A percentile compares a stretch with the other conserved stretches of the same genome.
These are phyloP conservation scores for Scortechinia acanthostroma DNA, from an alignment of 2,329 filamentous ascomycete species.

Conservation along the genomic window DNA sequence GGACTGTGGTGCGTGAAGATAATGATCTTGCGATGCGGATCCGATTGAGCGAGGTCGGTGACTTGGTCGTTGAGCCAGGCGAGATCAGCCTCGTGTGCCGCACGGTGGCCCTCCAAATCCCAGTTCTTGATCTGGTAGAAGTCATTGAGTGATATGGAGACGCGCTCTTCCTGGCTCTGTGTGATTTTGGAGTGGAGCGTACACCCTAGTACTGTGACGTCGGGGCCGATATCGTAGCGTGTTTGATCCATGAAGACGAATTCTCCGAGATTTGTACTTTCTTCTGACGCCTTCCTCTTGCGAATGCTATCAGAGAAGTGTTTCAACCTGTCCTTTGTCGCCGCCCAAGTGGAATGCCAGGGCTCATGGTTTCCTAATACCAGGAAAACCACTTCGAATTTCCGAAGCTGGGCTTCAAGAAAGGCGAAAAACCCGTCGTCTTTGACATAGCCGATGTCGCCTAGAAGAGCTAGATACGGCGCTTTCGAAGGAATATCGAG, in stretches of 20 bases:
- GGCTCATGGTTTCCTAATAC: constrained; percentile 50
- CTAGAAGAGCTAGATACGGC: constrained; percentile 43
- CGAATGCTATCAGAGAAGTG: constrained; percentile 11
- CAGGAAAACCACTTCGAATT: constrained; percentile 39
- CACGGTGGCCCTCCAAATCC: constrained; percentile 24
- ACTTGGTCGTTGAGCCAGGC: constrained; percentile 31
- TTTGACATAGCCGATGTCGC: constrained; percentile 40
- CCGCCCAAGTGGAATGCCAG: constrained; percentile 29
- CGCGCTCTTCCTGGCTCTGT: constrained; percentile 18
- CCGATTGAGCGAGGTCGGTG: constrained; percentile 10
- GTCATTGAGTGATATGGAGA: constrained; percentile 37
- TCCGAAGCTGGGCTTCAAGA: constrained; percentile 2
- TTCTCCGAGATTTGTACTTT: constrained; percentile 17
- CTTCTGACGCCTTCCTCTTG: constrained; percentile 11
- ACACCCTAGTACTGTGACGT: constrained; percentile 31
- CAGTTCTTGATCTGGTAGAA: constrained; percentile 37
- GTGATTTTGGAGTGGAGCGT: constrained; percentile 40
- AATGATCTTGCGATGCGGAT: constrained; percentile 14
- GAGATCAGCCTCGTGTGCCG: constrained; percentile 26
- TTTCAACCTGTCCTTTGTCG: constrained; percentile 15
- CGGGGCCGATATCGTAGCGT: constrained; percentile 18
- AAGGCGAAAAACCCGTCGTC: constrained; percentile 34
- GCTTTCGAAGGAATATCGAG: constrained; percentile 37
- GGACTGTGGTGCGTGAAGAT: constrained; percentile 35
- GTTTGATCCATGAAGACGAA: constrained; percentile 28